phyloP scores from a whole-genome alignment of 768 basidiomycete genomes.

The Panaeolus cyanescens region DNA sequence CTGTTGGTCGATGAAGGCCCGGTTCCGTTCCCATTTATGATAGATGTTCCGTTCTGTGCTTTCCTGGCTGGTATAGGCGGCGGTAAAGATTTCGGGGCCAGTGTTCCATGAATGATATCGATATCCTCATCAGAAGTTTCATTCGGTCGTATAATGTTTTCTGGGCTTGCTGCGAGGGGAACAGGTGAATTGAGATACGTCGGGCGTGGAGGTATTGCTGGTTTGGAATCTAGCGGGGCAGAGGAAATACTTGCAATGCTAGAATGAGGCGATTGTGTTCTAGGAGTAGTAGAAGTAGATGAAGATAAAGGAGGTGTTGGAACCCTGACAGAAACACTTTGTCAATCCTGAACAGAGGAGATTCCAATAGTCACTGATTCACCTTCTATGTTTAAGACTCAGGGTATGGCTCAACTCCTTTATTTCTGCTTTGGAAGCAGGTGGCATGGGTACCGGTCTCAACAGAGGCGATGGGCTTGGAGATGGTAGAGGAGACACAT shows the following conservation, averaged over 20 bases:
- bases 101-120: constrained; percentile 5
- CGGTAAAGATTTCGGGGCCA: constrained; percentile 10
- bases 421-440: constrained; percentile 9
- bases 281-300: constrained; percentile 3
- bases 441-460: constrained; percentile 49
- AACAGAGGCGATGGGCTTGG: constrained; percentile 52
- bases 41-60: not conserved
- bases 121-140: constrained; percentile 22
- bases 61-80: constrained; percentile 24
- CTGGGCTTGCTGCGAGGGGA: not conserved
- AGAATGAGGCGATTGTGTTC: constrained; percentile 14
- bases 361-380: constrained; percentile 7
- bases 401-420: constrained; percentile 12
- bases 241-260: constrained; percentile 12
- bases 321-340: constrained; percentile 6
- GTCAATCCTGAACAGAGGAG: not conserved
- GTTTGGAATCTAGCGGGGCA: constrained; percentile 19
- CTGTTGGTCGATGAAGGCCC: constrained; percentile 9
- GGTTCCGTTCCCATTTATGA: not conserved
- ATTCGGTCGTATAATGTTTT: constrained; percentile 6
- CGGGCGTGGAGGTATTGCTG: constrained; percentile 21
- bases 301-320: constrained; percentile 9
- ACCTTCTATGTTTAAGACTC: constrained; percentile 13
- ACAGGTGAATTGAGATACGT: not conserved
- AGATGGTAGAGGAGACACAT: constrained; percentile 40